Evolutionary conservation across 805 yeast species (phyloP).

Genomic region (Ogataea haglerorum): DNA sequence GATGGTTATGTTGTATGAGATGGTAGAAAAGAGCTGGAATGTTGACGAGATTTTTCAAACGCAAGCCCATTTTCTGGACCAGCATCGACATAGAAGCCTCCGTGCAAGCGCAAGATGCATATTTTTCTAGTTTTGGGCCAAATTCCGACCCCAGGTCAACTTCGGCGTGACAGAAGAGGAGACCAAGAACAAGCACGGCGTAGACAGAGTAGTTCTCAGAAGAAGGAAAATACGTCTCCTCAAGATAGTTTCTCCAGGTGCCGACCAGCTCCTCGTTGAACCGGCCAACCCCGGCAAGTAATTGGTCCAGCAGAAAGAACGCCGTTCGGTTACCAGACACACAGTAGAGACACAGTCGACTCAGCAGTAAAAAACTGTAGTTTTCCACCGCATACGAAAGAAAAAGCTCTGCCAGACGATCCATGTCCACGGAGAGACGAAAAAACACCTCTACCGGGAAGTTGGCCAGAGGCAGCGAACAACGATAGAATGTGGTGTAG

Average conservation of each 20-base stretch:
- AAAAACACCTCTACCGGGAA: constrained; percentile 12
- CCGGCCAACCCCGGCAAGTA: constrained; percentile 15
- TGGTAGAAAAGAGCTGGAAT: constrained; percentile 1
- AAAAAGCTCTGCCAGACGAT: constrained; percentile 9
- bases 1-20: not conserved
- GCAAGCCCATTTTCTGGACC: not conserved
- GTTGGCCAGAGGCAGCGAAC: constrained; percentile 1
- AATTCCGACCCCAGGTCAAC: constrained; percentile 4
- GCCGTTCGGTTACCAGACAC: constrained; percentile 4
- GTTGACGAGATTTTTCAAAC: not conserved
- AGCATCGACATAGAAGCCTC: not conserved
- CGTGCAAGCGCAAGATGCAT: not conserved
- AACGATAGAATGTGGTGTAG: constrained; percentile 9
- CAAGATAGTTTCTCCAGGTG: constrained; percentile 8
- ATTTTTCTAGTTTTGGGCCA: constrained; percentile 2
- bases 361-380: constrained; percentile 7
- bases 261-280: constrained; percentile 9
- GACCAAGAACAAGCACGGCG: constrained; percentile 14
- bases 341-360: constrained; percentile 13
- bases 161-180: constrained; percentile 2
- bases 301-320: constrained; percentile 12
- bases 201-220: constrained; percentile 10
- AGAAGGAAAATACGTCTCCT: constrained; percentile 3
- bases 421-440: constrained; percentile 4
- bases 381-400: constrained; percentile 17